phyloP scores from a whole-genome alignment of 2,329 filamentous ascomycete species.

The Massarina eburnea region DNA sequence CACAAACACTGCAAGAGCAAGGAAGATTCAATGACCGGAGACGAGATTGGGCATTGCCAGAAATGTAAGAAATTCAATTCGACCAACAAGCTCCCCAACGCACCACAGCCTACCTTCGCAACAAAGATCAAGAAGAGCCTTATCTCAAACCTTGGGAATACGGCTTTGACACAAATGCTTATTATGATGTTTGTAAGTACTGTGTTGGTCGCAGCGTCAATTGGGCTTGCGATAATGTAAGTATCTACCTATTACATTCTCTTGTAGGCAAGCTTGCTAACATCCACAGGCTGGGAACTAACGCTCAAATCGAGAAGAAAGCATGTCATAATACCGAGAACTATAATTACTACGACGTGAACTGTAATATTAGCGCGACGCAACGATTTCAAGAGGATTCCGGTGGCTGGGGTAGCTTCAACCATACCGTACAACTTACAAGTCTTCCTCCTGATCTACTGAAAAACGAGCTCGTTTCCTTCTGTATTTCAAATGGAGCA shows the following conservation, averaged over 20 bases:
- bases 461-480: slow-evolving; percentile 25
- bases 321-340: background rate
- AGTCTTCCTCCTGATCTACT: slow-evolving; percentile 18
- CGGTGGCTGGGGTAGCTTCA: slow-evolving; percentile 31
- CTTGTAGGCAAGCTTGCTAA: background rate
- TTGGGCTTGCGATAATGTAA: slow-evolving; percentile 20
- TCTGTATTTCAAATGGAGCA: slow-evolving; percentile 32
- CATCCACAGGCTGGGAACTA: background rate
- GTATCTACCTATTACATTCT: slow-evolving; percentile 1
- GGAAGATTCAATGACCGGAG: slow-evolving; percentile 24
- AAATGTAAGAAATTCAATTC: slow-evolving; percentile 32
- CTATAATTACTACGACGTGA: background rate
- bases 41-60: slow-evolving; percentile 37
- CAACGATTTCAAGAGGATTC: slow-evolving; percentile 14
- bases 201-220: slow-evolving; percentile 20
- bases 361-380: slow-evolving; percentile 9
- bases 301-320: background rate
- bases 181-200: slow-evolving; percentile 26
- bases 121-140: slow-evolving; percentile 35
- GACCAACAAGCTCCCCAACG: slow-evolving; percentile 19
- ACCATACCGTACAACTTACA: slow-evolving; percentile 16
- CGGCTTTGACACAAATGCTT: slow-evolving; percentile 32
- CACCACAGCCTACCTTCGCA: slow-evolving; percentile 30
- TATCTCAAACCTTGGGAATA: slow-evolving; percentile 33
- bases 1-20: slow-evolving; percentile 33